Evolutionary conservation across 208 protist species (phyloP), one percentile per base, ranked within the genome.

Genomic region (Baffinella frigidus): DNA sequence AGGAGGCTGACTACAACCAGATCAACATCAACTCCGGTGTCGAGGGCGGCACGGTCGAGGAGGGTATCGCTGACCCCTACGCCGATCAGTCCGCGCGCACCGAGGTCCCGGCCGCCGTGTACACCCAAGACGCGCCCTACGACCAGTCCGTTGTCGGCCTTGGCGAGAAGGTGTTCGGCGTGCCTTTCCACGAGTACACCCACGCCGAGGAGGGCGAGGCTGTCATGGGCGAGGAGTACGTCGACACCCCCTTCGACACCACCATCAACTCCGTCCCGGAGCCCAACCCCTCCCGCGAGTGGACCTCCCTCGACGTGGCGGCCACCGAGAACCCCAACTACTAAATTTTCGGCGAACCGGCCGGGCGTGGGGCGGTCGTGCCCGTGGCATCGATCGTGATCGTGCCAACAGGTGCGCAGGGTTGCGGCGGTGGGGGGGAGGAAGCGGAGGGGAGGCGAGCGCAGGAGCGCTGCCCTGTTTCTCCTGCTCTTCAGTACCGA

Each of bases 51-150:
- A 61, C 36, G 30, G 74, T 84, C 30, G 61, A 35, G 27, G 74
- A 84, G 74, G 74, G 74, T 43, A 84, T 84, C 74, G 41, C 74
- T n/a, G 74, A 84, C 74, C 74, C 74, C 39, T 84, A 84, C 61
- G 74, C 74, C 74, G 74, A 48, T 9, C 38, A 84, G 30, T n/a
- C 11, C 74, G 7, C 2, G 27, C 74, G 17, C 74, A 84, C 44
- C 20, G 68, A 14, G 20, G 74, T 84, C 0, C 74, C 74, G 27
- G 74, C 45, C 20, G 44, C 36, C 20, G 74, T 84, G 9, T 84
- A 84, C 74, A 84, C 74, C 30, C 17, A 84, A 10, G 27, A 10
- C 41, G 30, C 74, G 30, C 74, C 74, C 41, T 84, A 84, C 39
- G 74, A 84, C 74, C 45, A 35, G 41, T 45, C 27, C 11, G 48